These are phyloP conservation scores for Psidium guajava DNA, from an alignment of 345 rosid genomes.

Conservation along the genomic window DNA sequence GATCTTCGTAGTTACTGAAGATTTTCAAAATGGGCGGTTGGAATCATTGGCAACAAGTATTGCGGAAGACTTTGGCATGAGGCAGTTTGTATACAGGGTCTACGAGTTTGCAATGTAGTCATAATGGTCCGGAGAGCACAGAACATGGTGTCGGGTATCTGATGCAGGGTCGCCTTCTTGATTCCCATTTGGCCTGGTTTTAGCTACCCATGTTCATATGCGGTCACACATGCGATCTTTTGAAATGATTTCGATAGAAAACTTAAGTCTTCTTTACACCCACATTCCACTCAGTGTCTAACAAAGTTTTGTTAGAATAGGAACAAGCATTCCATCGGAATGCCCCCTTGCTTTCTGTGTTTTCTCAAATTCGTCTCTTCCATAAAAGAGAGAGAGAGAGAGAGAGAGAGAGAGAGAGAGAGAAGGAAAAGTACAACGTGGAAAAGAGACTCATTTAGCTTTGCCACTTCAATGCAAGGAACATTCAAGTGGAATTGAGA, in stretches of 20 bases:
- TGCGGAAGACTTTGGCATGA: too few species aligned
- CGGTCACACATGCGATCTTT: neutral
- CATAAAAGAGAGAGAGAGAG: rapidly evolving
- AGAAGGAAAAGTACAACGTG: neutral
- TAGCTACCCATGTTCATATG: neutral
- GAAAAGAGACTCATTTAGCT: neutral
- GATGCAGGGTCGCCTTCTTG: neutral
- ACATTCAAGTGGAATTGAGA: neutral
- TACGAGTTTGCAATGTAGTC: neutral
- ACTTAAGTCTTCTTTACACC: neutral
- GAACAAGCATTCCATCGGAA: neutral
- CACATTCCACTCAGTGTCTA: neutral
- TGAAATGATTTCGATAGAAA: neutral
- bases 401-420: neutral
- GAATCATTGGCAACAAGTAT: too few species aligned
- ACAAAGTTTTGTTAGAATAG: neutral
- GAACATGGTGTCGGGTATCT: neutral
- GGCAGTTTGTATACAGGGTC: neutral
- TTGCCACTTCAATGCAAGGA: neutral
- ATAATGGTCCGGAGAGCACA: neutral
- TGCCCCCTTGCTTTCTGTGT: neutral
- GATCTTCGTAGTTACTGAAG: neutral
- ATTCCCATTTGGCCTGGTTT: neutral
- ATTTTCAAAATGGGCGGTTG: neutral
- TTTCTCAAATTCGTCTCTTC: neutral